Evolutionary conservation across 345 rosid species (phyloP).

Genomic region (Syzygium jambos): DNA sequence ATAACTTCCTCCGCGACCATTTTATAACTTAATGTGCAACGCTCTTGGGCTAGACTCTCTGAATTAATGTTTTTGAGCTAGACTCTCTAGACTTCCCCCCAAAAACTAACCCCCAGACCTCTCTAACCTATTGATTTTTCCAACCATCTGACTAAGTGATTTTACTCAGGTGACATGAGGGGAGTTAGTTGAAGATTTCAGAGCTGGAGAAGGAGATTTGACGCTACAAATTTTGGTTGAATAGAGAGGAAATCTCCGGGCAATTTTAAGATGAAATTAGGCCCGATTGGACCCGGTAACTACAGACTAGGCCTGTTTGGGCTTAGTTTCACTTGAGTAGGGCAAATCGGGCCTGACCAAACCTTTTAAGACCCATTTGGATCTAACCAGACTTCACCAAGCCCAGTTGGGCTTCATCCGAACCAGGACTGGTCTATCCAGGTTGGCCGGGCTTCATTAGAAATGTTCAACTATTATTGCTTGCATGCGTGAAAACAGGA

Average conservation of each 20-base stretch:
- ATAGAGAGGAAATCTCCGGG: neutral
- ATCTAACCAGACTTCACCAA: neutral
- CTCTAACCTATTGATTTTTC: neutral
- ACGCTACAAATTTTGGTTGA: neutral
- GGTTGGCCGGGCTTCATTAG: neutral
- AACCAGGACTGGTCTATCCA: neutral
- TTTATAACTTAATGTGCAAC: too few species aligned
- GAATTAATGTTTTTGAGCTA: neutral
- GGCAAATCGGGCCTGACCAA: neutral
- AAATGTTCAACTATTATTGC: neutral
- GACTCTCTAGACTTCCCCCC: neutral
- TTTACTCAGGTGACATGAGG: neutral
- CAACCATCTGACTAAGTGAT: neutral
- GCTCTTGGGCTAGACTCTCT: neutral
- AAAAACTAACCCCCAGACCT: neutral
- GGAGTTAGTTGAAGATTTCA: neutral
- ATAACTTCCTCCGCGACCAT: too few species aligned
- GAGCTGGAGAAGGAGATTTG: neutral
- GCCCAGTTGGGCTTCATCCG: neutral
- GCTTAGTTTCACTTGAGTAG: neutral
- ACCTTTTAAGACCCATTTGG: neutral
- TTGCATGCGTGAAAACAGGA: neutral
- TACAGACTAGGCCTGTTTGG: neutral
- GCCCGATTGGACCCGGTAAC: neutral
- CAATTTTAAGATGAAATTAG: neutral